Base-by-base conservation (phyloP, 768 basidiomycete genomes). In the Lactarius psammicola region DNA sequence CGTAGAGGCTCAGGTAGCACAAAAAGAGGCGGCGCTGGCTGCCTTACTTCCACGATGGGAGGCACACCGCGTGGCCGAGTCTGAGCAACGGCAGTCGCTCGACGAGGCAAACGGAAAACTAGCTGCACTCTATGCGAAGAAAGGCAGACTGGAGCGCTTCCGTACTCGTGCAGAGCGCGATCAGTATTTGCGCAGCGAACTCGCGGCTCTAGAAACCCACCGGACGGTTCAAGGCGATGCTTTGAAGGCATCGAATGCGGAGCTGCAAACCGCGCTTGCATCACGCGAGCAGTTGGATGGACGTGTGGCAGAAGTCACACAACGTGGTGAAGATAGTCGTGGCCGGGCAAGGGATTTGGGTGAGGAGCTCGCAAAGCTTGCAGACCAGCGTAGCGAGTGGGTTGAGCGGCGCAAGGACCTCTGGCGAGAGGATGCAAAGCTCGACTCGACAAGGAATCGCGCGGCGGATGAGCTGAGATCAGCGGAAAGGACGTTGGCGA, bases 401-500 rank as follows among this genome's bases (percentile, higher is more conserved):
- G 82, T 78, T 53, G 96, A 98, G 76, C 83, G 85, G 75, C 79
- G 94, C 71, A 97, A 96, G 81, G 94, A 96, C 59, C 75, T 94
- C 36, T 98, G 97, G 96, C 82, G 95, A 70, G 94, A 96, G 75
- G 96, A 98, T 67, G 88, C 92, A 0, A 96, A 92, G 75, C 77
- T 97, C 51, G 87, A 89, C 68, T 88, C 88, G 64, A 80, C 89
- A 18, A 86, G 93, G 2, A 82, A 82, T 38, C 85, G 92, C 60
- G 94, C 92, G 2, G 81, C 81, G 15, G 90, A 93, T 63, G 92
- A 98, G 75, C 78, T 96, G 70, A 84, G 89, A 72, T 83, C 82
- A 2, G 87, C 92, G 0, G 94, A 98, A 76, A 80, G 95, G 61
- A 78, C 77, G 15, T 78, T 98, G 36, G 87, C 90, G 5, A 82